These are phyloP conservation scores for Teunomyces gatunensis DNA, from an alignment of 805 yeast genomes.

Conservation along the genomic window DNA sequence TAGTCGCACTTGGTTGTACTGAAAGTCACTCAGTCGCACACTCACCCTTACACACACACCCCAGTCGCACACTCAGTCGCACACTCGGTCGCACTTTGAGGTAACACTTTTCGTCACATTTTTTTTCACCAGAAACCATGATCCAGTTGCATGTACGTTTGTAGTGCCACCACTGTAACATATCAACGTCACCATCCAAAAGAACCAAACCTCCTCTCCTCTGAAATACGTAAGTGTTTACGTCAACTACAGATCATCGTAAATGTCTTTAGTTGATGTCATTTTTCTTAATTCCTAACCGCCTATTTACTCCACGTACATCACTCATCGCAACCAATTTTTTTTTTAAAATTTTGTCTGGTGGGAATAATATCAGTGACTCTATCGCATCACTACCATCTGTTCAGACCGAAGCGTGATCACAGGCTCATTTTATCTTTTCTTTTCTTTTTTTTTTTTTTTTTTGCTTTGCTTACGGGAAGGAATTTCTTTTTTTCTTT, in stretches of 20 bases:
- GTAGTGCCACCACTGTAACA: background rate
- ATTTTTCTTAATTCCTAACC: no score
- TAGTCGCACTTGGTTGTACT: no score
- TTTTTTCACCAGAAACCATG: no score
- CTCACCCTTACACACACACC: no score
- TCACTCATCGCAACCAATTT: no score
- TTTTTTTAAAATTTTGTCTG: no score
- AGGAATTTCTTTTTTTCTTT: background rate
- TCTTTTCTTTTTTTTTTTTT: conserved; percentile 1
- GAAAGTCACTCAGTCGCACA: background rate
- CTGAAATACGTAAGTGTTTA: background rate
- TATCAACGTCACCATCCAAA: background rate
- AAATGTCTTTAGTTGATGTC: no score
- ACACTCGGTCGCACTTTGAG: background rate
- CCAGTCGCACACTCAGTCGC: no score
- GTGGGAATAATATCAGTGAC: background rate
- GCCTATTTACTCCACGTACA: background rate
- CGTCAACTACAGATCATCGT: no score
- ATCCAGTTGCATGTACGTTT: background rate
- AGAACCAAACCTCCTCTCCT: no score
- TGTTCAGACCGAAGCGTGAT: background rate
- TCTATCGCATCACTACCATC: conserved; percentile 1
- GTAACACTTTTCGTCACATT: background rate
- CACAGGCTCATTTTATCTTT: conserved; percentile 2
- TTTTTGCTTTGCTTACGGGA: background rate